Evolutionary conservation across 306 rosid species (phyloP).

Genomic region (Morella rubra): DNA sequence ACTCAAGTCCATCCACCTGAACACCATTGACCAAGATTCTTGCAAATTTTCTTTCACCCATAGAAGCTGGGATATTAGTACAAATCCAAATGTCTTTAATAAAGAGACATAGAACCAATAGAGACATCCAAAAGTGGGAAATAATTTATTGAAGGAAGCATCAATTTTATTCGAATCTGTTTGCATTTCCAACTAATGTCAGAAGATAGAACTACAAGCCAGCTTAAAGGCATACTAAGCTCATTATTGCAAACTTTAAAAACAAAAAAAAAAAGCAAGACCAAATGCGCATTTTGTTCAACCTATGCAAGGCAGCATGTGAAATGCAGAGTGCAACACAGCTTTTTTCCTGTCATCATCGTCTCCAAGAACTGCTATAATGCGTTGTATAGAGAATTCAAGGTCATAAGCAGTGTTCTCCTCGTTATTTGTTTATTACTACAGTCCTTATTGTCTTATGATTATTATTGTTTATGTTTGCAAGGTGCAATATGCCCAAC

Average conservation of each 20-base stretch:
- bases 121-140: neutral
- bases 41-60: conserved; percentile 97
- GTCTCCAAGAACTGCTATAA: too few relatives aligned
- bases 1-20: conserved; percentile 99
- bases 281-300: too few relatives aligned
- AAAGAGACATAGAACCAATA: conserved; percentile 13
- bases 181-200: conserved; percentile 9
- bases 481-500: neutral
- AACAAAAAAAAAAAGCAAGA: too few relatives aligned
- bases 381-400: too few relatives aligned
- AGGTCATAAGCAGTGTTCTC: too few relatives aligned
- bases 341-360: too few relatives aligned
- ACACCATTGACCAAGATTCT: conserved; percentile 93
- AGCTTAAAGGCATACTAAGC: too few relatives aligned
- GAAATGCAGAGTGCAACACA: too few relatives aligned
- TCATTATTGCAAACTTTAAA: too few relatives aligned
- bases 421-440: too few relatives aligned
- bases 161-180: conserved; percentile 4
- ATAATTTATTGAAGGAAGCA: conserved; percentile 13
- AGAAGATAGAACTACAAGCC: neutral
- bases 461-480: neutral
- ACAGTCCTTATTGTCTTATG: too few relatives aligned
- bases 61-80: conserved; percentile 67
- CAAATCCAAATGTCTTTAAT: conserved; percentile 27
- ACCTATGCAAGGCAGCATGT: too few relatives aligned